These are phyloP conservation scores for Microdochium nivale DNA, from an alignment of 2,329 filamentous ascomycete genomes.

Conservation along the genomic window DNA sequence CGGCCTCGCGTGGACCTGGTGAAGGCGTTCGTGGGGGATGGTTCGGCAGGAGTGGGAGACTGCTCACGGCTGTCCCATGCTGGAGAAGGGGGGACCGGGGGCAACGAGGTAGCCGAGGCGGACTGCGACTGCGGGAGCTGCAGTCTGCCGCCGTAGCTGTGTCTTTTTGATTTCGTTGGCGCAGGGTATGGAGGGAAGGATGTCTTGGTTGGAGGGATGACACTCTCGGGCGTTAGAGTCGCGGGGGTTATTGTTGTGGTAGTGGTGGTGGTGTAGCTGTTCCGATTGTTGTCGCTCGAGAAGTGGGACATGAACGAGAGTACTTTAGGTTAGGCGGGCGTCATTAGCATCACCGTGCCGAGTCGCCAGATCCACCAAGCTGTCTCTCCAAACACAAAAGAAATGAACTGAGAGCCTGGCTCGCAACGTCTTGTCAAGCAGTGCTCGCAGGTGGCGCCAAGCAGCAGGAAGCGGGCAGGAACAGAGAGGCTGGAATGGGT, in stretches of 20 bases:
- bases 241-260: slow-evolving; percentile 3
- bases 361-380: not conserved
- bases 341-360: not conserved
- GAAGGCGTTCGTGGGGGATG: slow-evolving; percentile 17
- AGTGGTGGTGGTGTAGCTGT: slow-evolving; percentile 14
- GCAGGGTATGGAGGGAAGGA: not conserved
- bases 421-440: too few species aligned
- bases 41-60: slow-evolving; percentile 32
- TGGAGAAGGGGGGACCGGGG: slow-evolving; percentile 15
- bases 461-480: too few species aligned
- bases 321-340: slow-evolving; percentile 41
- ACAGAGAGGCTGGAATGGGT: too few species aligned
- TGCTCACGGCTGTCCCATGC: slow-evolving; percentile 22
- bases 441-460: too few species aligned
- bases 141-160: not conserved
- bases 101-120: slow-evolving; percentile 6
- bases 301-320: slow-evolving; percentile 83
- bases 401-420: not conserved
- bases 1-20: slow-evolving; percentile 27
- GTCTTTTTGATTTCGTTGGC: not conserved
- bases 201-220: not conserved
- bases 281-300: slow-evolving; percentile 37
- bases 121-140: not conserved
- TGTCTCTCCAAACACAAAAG: not conserved
- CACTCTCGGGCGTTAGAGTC: not conserved